Evolutionary conservation across 306 rosid genomes (phyloP).

Genomic region (Cucurbita argyrosperma): DNA sequence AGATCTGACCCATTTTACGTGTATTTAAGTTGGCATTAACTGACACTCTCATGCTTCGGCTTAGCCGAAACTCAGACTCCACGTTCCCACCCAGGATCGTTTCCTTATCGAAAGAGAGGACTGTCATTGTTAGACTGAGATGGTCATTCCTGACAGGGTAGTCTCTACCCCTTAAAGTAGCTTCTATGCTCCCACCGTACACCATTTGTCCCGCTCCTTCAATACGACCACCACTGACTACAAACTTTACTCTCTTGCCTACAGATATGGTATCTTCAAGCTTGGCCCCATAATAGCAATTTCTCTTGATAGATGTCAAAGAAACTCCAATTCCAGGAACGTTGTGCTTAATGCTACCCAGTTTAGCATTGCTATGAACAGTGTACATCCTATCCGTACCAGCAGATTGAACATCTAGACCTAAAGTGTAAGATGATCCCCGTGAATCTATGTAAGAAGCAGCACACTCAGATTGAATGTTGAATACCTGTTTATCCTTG

Average conservation of each 20-base stretch:
- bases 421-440: constrained; percentile 46
- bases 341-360: constrained; percentile 46
- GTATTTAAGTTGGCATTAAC: constrained; percentile 71
- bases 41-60: constrained; percentile 42
- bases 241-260: constrained; percentile 72
- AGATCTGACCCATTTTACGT: constrained; percentile 75
- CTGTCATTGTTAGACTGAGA: constrained; percentile 45
- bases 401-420: constrained; percentile 76
- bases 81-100: constrained; percentile 62
- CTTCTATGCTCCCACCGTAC: constrained; percentile 71
- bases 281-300: constrained; percentile 64
- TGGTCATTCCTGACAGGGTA: constrained; percentile 69
- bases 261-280: constrained; percentile 64
- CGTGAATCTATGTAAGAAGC: constrained; percentile 50
- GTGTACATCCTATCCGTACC: constrained; percentile 57
- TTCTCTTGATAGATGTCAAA: constrained; percentile 56
- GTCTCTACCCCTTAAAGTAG: constrained; percentile 60
- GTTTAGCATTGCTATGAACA: constrained; percentile 46
- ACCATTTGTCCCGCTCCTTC: constrained; percentile 63
- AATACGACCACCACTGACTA: constrained; percentile 52
- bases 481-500: constrained; percentile 67
- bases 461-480: constrained; percentile 67
- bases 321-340: constrained; percentile 68
- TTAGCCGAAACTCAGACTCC: constrained; percentile 59
- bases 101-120: constrained; percentile 67